phyloP scores from a whole-genome alignment of 2,329 filamentous ascomycete genomes.

The Conoideocrella luteorostrata region DNA sequence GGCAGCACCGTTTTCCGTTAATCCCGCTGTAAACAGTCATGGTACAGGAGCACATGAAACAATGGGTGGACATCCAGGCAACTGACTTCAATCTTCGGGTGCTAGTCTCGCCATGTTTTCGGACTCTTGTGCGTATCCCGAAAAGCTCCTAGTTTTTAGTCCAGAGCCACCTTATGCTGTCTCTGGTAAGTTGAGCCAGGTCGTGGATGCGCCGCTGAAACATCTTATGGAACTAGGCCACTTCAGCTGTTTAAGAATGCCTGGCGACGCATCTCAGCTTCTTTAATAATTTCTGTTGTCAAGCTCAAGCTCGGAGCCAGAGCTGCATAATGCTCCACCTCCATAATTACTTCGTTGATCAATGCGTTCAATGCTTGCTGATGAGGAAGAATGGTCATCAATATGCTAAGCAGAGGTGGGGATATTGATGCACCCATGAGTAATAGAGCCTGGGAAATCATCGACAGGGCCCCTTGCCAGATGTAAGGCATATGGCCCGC shows the following conservation, averaged over 20 bases:
- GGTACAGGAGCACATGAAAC: too few relatives aligned
- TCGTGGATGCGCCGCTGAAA: too few relatives aligned
- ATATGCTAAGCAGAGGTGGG: constrained; percentile 59
- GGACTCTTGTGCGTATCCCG: too few relatives aligned
- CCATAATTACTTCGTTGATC: constrained; percentile 69
- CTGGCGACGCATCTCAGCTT: constrained; percentile 67
- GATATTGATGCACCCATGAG: constrained; percentile 84
- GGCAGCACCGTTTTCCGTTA: too few relatives aligned
- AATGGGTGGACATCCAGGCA: too few relatives aligned
- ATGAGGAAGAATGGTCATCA: constrained; percentile 50
- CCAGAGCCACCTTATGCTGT: too few relatives aligned
- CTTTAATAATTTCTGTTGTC: constrained; percentile 73
- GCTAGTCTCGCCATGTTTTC: too few relatives aligned
- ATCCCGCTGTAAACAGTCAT: too few relatives aligned
- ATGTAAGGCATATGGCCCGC: constrained; percentile 80
- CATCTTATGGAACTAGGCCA: too few relatives aligned
- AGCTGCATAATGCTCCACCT: constrained; percentile 67
- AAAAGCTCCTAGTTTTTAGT: too few relatives aligned
- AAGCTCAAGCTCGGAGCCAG: constrained; percentile 70
- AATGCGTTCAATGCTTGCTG: constrained; percentile 64
- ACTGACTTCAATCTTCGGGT: too few relatives aligned
- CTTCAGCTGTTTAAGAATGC: constrained; percentile 49
- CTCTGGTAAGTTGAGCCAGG: too few relatives aligned
- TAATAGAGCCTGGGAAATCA: constrained; percentile 73
- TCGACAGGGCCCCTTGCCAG: constrained; percentile 77